A percentile compares a stretch with the other conserved stretches of the same genome.
Evolutionary conservation across 305 asterid species (phyloP).

Genomic region (Fraxinus floribunda): DNA sequence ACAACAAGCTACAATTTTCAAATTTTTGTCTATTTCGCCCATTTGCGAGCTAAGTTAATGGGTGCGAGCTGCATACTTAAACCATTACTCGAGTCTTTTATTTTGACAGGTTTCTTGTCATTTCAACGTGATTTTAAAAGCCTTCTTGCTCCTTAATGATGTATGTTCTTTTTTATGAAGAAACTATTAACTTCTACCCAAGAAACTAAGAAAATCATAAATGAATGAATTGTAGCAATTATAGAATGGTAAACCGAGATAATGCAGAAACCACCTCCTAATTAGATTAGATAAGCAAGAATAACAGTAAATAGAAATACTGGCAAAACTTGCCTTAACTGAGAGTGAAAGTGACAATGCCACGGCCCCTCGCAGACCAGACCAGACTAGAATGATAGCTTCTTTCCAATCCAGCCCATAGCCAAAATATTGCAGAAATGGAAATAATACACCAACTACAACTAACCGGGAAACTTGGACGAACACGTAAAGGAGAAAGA

Average conservation of each 20-base stretch:
- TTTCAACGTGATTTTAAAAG: not conserved
- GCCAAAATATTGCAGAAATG: conserved; percentile 82
- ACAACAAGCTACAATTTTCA: not conserved
- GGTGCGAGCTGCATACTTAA: not conserved
- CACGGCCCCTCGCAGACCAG: conserved; percentile 97
- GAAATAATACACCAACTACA: conserved; percentile 75
- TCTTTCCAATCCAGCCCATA: conserved; percentile 97
- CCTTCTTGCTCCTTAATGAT: not conserved
- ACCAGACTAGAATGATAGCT: conserved; percentile 87
- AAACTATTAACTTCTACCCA: not conserved
- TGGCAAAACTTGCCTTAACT: conserved; percentile 58
- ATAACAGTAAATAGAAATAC: conserved; percentile 1
- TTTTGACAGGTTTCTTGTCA: not conserved
- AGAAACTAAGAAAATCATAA: not conserved
- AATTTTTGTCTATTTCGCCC: not conserved
- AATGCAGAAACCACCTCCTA: not conserved
- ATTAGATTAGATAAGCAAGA: not conserved
- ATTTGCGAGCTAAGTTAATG: not conserved
- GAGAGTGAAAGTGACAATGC: conserved; percentile 90
- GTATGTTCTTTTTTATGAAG: not conserved
- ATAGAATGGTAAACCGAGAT: conserved; percentile 1
- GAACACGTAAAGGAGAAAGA: conserved; percentile 73
- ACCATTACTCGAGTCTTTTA: not conserved
- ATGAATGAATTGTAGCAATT: not conserved
- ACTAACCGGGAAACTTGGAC: conserved; percentile 70